Evolutionary conservation across 306 rosid species (phyloP), one percentile per base, ranked within the genome.

Genomic region (Citrullus colocynthis): DNA sequence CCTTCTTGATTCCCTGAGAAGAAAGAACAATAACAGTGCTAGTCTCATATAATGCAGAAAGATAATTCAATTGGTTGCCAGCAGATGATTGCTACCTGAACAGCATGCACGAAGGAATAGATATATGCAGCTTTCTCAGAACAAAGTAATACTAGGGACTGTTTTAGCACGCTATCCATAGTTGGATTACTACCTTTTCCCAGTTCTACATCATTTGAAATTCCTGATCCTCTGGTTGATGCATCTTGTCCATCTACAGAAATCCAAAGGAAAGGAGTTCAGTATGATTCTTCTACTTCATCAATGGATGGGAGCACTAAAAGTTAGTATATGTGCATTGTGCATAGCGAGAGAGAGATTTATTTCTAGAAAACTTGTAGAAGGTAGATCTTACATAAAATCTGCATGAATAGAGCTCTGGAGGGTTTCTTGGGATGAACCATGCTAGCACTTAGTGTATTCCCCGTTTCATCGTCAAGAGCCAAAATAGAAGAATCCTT

Each of bases 401-500:
- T 85, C 83, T 89, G 90, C 93, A 91, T 86, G 78, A 87, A 85
- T 55, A 94, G 80, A 78, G 97, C 96, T 81, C 80, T 88, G 12
- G 91, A 90, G 54, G 93, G 96, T 86, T 90, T 90, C 93, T 89
- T 94, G 7, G 98, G 97, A 57, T 83, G 97, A 84, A 94, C 83
- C n/a, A 80, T 62, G 81, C 44, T 86, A 17, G 86, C 32, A 80
- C 83, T 86, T 56, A 88, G 41, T 34, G 78, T 32, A 69, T 84
- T 92, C 79, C 97, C 98, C 44, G 91, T 92, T 76, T 89, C 95
- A 75, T 81, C 75, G 71, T 94, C 95, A 52, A 94, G 87, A 78
- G 89, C 91, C 49, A 89, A 77, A 83, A 92, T 80, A 37, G 97
- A 92, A 3, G 97, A 92, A 77, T 92, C 97, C 82, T 83, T 88